Conservation (phyloP, 441 rosid genomes). For the Omphalea diandra region DNA sequence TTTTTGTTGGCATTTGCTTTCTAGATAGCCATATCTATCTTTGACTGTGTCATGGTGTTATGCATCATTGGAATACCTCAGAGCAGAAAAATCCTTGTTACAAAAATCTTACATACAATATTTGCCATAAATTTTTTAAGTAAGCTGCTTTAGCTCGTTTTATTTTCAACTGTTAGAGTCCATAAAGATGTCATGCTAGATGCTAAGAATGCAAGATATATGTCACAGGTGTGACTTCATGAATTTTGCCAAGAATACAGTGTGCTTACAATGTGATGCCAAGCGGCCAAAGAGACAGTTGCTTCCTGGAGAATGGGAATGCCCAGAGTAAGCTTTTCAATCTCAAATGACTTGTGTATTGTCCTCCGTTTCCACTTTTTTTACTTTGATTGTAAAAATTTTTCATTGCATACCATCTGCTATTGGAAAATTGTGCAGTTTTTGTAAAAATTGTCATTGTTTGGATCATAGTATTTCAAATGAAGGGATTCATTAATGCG, state of each 20-base stretch:
- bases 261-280: slow-evolving; percentile 95
- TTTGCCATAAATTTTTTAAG: neutral
- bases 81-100: neutral
- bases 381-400: neutral
- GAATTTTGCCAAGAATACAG: slow-evolving; percentile 91
- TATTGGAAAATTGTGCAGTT: neutral
- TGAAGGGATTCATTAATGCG: neutral
- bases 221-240: slow-evolving; percentile 88
- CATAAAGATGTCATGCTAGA: neutral
- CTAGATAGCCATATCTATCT: neutral
- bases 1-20: neutral
- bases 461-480: neutral
- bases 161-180: slow-evolving; percentile 6
- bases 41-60: neutral
- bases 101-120: slow-evolving; percentile 4
- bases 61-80: neutral
- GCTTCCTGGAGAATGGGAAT: slow-evolving; percentile 99
- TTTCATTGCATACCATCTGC: neutral
- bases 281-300: slow-evolving; percentile 93
- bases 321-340: slow-evolving; percentile 75
- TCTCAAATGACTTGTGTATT: neutral
- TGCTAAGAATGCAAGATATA: slow-evolving; percentile 17
- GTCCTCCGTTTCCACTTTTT: neutral
- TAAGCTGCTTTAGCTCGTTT: neutral
- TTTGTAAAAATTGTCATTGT: neutral